Evolutionary conservation across 768 basidiomycete species (phyloP).

Genomic region (Auricularia auricula-judae): DNA sequence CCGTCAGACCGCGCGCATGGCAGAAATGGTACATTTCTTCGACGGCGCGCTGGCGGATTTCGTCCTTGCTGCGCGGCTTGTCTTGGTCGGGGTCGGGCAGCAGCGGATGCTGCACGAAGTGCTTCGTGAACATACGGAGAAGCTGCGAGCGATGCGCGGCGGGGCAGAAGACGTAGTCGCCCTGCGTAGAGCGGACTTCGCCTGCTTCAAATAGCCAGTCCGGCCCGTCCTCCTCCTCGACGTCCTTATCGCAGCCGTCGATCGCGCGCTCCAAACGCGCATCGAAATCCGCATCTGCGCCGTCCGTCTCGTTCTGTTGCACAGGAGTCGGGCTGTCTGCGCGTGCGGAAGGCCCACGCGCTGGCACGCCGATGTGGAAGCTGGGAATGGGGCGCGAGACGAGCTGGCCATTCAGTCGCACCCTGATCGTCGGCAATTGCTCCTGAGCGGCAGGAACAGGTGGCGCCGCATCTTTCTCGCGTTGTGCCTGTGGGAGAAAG

Average conservation of each 20-base stretch:
- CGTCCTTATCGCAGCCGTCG: constrained; percentile 2
- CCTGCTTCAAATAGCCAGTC: constrained; percentile 20
- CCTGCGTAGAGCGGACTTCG: constrained; percentile 10
- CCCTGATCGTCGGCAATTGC: constrained; percentile 3
- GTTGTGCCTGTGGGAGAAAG: constrained; percentile 15
- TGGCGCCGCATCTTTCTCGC: neutral
- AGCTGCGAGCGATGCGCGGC: constrained; percentile 16
- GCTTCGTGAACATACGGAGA: constrained; percentile 18
- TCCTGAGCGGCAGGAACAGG: neutral
- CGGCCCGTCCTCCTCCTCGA: constrained; percentile 17
- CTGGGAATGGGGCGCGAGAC: constrained; percentile 1
- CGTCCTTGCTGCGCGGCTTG: constrained; percentile 7
- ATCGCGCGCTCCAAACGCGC: neutral
- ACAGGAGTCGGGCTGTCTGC: neutral
- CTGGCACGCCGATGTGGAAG: neutral
- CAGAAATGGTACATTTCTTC: constrained; percentile 27
- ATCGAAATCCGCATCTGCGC: neutral
- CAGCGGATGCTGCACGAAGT: constrained; percentile 21
- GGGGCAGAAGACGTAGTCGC: constrained; percentile 19
- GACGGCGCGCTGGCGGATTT: constrained; percentile 19
- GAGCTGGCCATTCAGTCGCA: constrained; percentile 9
- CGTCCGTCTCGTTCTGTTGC: neutral
- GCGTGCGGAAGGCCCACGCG: neutral
- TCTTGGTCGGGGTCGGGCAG: constrained; percentile 12
- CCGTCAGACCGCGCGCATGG: constrained; percentile 14